phyloP scores from a whole-genome alignment of 2,329 filamentous ascomycete species.

The Aspergillus alliaceus region DNA sequence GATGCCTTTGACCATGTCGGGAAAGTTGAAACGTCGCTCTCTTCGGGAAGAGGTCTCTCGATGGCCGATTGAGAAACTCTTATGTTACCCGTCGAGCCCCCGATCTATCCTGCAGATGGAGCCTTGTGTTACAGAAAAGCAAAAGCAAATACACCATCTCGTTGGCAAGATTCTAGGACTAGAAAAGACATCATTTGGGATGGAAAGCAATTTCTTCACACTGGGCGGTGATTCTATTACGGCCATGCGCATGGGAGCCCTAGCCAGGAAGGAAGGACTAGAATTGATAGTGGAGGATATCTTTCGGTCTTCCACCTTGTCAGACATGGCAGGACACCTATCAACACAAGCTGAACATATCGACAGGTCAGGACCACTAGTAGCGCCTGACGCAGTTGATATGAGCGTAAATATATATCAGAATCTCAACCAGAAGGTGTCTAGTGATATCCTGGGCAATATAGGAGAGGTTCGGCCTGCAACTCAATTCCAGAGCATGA shows the following conservation, averaged over 20 bases:
- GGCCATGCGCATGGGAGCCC: constrained; percentile 35
- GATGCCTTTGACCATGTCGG: not conserved
- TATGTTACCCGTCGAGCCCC: too few species aligned
- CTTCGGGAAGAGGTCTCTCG: too few species aligned
- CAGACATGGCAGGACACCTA: too few species aligned
- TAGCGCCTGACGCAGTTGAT: not conserved
- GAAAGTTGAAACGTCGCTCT: constrained; percentile 1
- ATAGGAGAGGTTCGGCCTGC: not conserved
- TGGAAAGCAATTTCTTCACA: constrained; percentile 33
- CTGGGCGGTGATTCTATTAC: constrained; percentile 45
- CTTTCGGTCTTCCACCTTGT: too few species aligned
- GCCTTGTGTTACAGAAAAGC: too few species aligned
- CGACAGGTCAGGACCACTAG: too few species aligned
- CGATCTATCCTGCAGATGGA: too few species aligned
- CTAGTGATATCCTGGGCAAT: too few species aligned
- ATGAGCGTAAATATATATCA: too few species aligned
- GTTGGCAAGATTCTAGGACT: not conserved
- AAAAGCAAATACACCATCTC: not conserved
- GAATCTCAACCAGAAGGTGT: too few species aligned
- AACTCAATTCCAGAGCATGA: not conserved
- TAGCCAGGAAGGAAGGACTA: not conserved
- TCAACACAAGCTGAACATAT: too few species aligned
- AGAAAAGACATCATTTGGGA: constrained; percentile 8
- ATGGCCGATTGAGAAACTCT: too few species aligned
- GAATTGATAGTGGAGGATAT: not conserved